These are phyloP conservation scores for Flagelloscypha sp. DNA, from an alignment of 768 basidiomycete genomes.

Conservation along the genomic window DNA sequence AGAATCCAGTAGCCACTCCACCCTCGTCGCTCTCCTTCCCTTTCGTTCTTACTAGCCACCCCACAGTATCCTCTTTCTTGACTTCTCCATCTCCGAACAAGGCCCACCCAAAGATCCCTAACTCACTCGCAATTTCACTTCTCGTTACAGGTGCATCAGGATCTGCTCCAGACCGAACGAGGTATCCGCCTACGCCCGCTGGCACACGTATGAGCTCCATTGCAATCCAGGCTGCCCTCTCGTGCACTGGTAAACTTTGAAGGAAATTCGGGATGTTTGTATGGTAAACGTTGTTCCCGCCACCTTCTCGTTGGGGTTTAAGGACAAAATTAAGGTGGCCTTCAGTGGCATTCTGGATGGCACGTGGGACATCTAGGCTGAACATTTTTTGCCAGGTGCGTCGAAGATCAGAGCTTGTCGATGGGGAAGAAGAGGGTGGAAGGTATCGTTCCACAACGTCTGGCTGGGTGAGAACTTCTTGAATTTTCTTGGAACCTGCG, in stretches of 20 bases:
- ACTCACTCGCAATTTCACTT: conserved; percentile 74
- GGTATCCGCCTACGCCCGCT: conserved; percentile 53
- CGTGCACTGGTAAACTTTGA: conserved; percentile 45
- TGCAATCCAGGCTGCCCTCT: conserved; percentile 85
- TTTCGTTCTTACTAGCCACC: conserved; percentile 86
- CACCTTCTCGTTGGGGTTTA: conserved; percentile 97
- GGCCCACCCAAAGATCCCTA: conserved; percentile 89
- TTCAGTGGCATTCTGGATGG: conserved; percentile 44
- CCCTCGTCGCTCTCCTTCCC: conserved; percentile 89
- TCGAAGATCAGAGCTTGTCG: no score
- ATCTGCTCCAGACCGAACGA: conserved; percentile 60
- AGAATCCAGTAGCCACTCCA: conserved; percentile 79
- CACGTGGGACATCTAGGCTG: conserved; percentile 48
- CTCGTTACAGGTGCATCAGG: conserved; percentile 37
- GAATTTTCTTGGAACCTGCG: conserved; percentile 95
- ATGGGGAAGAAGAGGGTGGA: no score
- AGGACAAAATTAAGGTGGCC: conserved; percentile 60
- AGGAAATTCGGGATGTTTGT: conserved; percentile 73
- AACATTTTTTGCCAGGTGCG: conserved; percentile 86
- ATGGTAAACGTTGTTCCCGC: conserved; percentile 94
- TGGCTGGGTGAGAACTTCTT: conserved; percentile 73
- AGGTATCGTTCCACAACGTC: conserved; percentile 70
- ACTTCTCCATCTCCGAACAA: conserved; percentile 52
- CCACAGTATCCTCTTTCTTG: conserved; percentile 56
- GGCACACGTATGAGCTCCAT: conserved; percentile 91